Evolutionary conservation across 2,329 filamentous ascomycete species (phyloP), one percentile per base, ranked within the genome.

Genomic region (Intubia oerlemansii): DNA sequence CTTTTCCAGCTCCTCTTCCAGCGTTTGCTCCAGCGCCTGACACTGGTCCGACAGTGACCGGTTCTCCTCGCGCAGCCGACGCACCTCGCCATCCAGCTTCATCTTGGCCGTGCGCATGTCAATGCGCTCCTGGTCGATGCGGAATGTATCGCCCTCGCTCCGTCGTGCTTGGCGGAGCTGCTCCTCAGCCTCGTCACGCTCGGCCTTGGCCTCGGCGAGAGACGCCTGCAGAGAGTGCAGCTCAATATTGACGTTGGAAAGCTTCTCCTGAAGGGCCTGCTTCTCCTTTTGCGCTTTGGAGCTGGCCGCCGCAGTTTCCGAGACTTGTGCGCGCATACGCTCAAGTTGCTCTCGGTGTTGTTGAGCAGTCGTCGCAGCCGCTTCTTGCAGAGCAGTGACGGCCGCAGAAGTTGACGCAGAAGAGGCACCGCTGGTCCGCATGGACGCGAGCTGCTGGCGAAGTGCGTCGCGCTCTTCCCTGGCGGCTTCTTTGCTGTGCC

Each of bases 61-160:
- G 39, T 69, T 72, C 42, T 80, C 73, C 7, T 75, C 67, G 29
- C 57, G 65, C 11, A 78, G 51, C 10, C 69, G 58, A 24, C 67
- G 65, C 11, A 76, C 53, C 40, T 80, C 74, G 34, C 55, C 61
- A 36, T 80, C 74, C 12, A 78, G 57, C 41, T 69, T 73, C 36
- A 69, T 52, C 43, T 72, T 75, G n/a, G 64, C 52, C 17, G 69
- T 67, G 12, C 71, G 66, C 15, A 80, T 53, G 30, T 79, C 70
- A 25, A 74, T 51, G 37, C 72, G 69, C 41, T 80, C 75, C 35
- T 71, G 65, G 38, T 79, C 73, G 25, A 75, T 45, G 10, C 60
- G 62, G 38, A 66, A 60, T 1, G 59, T 65, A 33, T 71, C 64
- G 31, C 60, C 60, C 27, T 63, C 64, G 31, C 62, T 59, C 22